Conservation (phyloP, 768 basidiomycete genomes). For the Serendipita vermifera region DNA sequence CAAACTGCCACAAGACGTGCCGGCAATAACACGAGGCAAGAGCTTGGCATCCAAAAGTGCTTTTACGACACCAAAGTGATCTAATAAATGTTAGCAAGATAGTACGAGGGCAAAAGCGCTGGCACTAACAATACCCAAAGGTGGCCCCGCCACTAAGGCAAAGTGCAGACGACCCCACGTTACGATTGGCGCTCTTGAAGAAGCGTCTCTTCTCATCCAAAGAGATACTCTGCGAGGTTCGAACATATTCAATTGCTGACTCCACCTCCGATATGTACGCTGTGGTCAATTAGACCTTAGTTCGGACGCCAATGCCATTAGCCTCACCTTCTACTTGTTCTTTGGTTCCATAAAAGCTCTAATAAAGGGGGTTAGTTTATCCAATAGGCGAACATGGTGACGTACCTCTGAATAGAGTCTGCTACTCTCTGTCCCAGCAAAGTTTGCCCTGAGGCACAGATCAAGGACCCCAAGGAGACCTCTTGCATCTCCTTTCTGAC, state of each 20-base stretch:
- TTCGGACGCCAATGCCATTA: not conserved
- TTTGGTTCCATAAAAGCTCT: constrained; percentile 92
- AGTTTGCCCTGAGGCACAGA: constrained; percentile 81
- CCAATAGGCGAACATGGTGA: constrained; percentile 15
- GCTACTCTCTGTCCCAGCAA: constrained; percentile 77
- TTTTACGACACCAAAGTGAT: constrained; percentile 83
- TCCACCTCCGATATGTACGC: constrained; percentile 75
- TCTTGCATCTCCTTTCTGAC: constrained; percentile 68
- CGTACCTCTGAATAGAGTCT: constrained; percentile 79
- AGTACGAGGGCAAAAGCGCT: not conserved
- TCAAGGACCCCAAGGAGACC: constrained; percentile 84
- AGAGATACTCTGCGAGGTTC: constrained; percentile 57
- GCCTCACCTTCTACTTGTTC: constrained; percentile 66
- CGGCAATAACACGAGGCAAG: constrained; percentile 84
- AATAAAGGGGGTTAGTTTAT: constrained; percentile 7
- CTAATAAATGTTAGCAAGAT: constrained; percentile 25
- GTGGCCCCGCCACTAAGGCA: constrained; percentile 94
- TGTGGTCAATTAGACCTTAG: constrained; percentile 22
- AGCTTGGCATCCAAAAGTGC: constrained; percentile 80
- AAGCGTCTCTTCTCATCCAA: constrained; percentile 85
- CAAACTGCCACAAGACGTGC: constrained; percentile 87
- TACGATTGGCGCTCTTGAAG: constrained; percentile 79
- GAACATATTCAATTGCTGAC: constrained; percentile 58
- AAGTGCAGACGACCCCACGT: constrained; percentile 80
- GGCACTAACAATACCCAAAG: constrained; percentile 73